Percentiles rank a stretch among this genome's conserved stretches.
Conservation (phyloP, 1,284 basidiomycete genomes). For the Xerocomus nothofagi region DNA sequence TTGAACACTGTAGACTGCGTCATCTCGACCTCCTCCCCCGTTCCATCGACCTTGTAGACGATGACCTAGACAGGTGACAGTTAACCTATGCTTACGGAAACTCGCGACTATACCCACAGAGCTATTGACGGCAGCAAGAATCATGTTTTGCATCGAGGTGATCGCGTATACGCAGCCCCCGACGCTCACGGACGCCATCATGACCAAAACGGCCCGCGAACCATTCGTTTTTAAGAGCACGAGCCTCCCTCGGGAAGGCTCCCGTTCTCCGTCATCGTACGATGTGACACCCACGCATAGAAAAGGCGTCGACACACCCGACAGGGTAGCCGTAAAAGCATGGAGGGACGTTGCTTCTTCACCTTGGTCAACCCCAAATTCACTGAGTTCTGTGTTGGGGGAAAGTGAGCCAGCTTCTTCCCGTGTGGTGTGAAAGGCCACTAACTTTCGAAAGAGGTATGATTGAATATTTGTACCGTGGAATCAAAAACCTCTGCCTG, state of each 20-base stretch:
- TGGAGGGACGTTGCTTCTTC: slow-evolving; percentile 63
- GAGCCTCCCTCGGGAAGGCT: slow-evolving; percentile 60
- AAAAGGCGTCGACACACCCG: slow-evolving; percentile 39
- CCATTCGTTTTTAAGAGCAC: slow-evolving; percentile 41
- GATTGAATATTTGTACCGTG: slow-evolving; percentile 68
- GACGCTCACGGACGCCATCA: slow-evolving; percentile 40
- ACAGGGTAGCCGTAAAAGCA: slow-evolving; percentile 37
- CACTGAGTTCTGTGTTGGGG: slow-evolving; percentile 45
- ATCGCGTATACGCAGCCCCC: slow-evolving; percentile 66
- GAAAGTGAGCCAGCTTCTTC: slow-evolving; percentile 12
- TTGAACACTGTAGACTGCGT: slow-evolving; percentile 62
- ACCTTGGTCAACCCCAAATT: slow-evolving; percentile 50
- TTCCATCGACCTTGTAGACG: slow-evolving; percentile 44
- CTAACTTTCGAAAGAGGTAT: slow-evolving; percentile 62
- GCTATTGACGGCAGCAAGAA: slow-evolving; percentile 74
- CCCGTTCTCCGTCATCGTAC: slow-evolving; percentile 50
- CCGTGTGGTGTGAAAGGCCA: not conserved
- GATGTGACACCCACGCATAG: slow-evolving; percentile 64
- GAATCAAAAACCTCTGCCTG: slow-evolving; percentile 50
- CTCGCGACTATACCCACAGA: slow-evolving; percentile 50
- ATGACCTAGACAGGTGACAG: slow-evolving; percentile 41
- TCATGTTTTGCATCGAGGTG: slow-evolving; percentile 43
- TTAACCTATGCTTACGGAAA: not conserved
- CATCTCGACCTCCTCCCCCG: slow-evolving; percentile 36
- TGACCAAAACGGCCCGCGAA: slow-evolving; percentile 20